Evolutionary conservation across 306 rosid genomes (phyloP), one percentile per base, ranked within the genome.

Genomic region (Hippophae tibetana): DNA sequence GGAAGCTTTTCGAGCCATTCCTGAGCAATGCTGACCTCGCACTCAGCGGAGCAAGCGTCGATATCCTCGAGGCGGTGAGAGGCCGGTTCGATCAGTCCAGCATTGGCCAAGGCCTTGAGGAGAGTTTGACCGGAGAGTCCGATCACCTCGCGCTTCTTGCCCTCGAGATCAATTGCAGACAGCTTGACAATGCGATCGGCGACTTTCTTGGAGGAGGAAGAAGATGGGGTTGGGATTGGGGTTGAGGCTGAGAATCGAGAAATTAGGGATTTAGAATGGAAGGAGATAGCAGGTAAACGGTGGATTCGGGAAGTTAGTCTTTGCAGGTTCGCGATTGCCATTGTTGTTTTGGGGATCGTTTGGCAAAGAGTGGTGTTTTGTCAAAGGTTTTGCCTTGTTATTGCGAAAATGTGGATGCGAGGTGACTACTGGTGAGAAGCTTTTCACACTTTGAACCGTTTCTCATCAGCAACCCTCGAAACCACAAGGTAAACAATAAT

Each of bases 1-100:
- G 99, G 97, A 6, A 93, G 95, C 82, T 57, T 86, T 1, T 92
- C 86, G 48, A 88, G 78, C 99, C 99, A 88, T 18, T 92, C 95
- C 67, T 88, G 82, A n/a, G 95, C 95, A 60, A 92, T 88, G 76
- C 51, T 88, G 56, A 92, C 96, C 76, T 92, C 97, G 67, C 99
- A 92, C 61, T 92, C 86, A 6, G 95, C 79, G 1, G 97, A 86
- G 72, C 99, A 92, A 2, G 99, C 97, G 52, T 86, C 94, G 80
- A 92, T 92, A 2, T 92, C 94, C 52, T 92, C 97, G 1, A 88
- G 84, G 7, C 95, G 89, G 72, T 92, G 99, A 9, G 99, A 86
- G 3, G 69, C 94, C 1, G 97, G 99, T 27, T 92, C 99, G 49
- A 92, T 73, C 42, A 92, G 73, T 10, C 96, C 89, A 2, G 69